Evolutionary conservation across 1,284 basidiomycete genomes (phyloP), one percentile per base, ranked within the genome.

Genomic region (Kalmanozyma brasiliensis): DNA sequence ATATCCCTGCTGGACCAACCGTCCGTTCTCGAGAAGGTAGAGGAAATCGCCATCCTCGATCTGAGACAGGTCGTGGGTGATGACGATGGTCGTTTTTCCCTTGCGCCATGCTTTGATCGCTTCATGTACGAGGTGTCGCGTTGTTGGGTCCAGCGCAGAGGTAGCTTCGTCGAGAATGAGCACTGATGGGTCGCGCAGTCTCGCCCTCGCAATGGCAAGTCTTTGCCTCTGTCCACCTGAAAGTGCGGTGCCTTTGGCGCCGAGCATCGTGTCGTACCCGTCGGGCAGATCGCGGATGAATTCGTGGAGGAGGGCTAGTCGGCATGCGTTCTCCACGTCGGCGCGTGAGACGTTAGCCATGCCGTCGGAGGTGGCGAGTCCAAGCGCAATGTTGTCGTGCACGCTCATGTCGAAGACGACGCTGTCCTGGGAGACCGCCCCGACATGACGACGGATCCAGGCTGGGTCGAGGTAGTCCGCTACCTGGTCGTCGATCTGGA

Each of bases 141-240:
- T 91, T 0, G 90, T 91, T 19, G 90, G 88, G 83, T 98, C 96
- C 56, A 98, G 87, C 6, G 95, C 94, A 2, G 93, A 96, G 7
- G 94, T 98, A 1, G 93, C 91, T 85, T 98, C 96, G 79, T 98
- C 96, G 30, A 98, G 89, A 78, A 98, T 91, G 64, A 98, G 85
- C 16, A 98, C 89, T 1, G 89, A 88, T 0, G 95, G 93, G 82
- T 98, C 88, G 48, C 94, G 86, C 53, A 98, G 84, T 59, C 88
- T 86, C 2, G 94, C 94, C 49, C 95, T 85, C 1, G 96, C 95
- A 67, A 98, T 89, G 1, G 93, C 92, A 16, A 99, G 81, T 10
- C 96, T 84, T 84, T 99, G 96, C 74, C 89, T 89, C 86, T 98
- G 96, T 4, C 95, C 95, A 23, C 96, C 95, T 64, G 91, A 93